Evolutionary conservation across 2,329 filamentous ascomycete species (phyloP), one percentile per base, ranked within the genome.

Genomic region (Aspergillus pseudoterreus): DNA sequence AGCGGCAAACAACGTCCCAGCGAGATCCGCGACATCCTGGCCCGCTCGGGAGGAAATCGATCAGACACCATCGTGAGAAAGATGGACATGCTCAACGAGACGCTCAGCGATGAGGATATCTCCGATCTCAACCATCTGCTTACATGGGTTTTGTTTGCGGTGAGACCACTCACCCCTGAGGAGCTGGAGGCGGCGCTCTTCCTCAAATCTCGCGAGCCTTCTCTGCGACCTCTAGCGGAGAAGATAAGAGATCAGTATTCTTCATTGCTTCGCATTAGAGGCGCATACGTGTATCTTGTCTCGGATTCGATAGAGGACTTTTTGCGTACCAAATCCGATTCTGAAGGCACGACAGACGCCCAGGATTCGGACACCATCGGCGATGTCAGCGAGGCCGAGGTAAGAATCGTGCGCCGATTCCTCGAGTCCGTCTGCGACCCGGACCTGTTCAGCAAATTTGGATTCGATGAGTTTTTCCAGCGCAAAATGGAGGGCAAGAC

Each of bases 381-480:
- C 1, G 48, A 56, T 21, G 53, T 63, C 27, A 62, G 49, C 38
- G 58, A 60, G 14, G 24, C 45, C 2, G 62, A 63, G 27, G 57
- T 65, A 17, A 53, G 56, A 4, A 63, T 65, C 35, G 57, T 65
- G 30, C 52, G 52, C 9, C 52, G 62, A 33, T 63, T 65, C 45
- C 41, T 65, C 6, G 58, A 58, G n/a, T 61, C 54, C 3, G 57
- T 65, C 5, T 65, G 63, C 35, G 61, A 65, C 24, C 49, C 57
- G 4, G 55, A 55, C 1, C 27, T 65, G 21, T 65, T 64, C 46
- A 45, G 48, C 5, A 65, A 58, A 47, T 65, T 64, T 19, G 61
- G 59, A 2, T 64, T 65, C 17, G 63, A 65, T 15, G 58, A 60
- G 4, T 65, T 63, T 19, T 64, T 65, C 33, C 46, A 61, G 46